These are phyloP conservation scores for Pseudisothecium myosuroides DNA, from an alignment of 225 moss, liverwort and hornwort genomes.

Conservation along the genomic window DNA sequence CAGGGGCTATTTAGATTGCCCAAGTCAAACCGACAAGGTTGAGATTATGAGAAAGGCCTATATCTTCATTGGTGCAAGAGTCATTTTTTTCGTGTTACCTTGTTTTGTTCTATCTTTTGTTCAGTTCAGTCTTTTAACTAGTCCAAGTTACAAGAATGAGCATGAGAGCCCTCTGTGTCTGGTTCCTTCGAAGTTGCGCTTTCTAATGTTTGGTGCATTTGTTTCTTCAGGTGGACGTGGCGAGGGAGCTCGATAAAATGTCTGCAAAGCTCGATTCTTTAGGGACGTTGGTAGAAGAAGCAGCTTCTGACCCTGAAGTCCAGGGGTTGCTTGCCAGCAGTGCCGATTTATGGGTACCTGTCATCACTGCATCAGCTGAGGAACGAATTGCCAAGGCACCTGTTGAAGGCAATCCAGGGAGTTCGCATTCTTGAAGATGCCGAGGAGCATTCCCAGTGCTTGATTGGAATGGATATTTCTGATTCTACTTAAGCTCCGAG, in stretches of 20 bases:
- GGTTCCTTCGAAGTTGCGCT: neutral
- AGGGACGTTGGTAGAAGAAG: slow-evolving; percentile 50
- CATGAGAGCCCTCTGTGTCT: neutral
- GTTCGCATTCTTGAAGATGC: neutral
- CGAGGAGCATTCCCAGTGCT: neutral
- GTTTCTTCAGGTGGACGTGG: slow-evolving; percentile 42
- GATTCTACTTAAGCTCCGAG: neutral
- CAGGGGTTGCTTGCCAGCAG: slow-evolving; percentile 46
- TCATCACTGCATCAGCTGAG: slow-evolving; percentile 70
- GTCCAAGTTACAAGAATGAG: neutral
- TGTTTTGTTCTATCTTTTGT: neutral
- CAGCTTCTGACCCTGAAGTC: slow-evolving; percentile 54
- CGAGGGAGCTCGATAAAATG: slow-evolving; percentile 61
- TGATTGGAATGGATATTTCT: neutral
- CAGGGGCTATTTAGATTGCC: neutral
- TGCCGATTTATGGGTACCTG: slow-evolving; percentile 73
- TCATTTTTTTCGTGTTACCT: neutral
- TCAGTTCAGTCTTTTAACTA: neutral
- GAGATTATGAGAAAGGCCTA: neutral
- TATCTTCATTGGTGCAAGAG: too few species aligned
- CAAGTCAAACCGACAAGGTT: neutral
- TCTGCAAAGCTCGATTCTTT: slow-evolving; percentile 73
- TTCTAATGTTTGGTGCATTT: neutral
- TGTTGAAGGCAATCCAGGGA: neutral
- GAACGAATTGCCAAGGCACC: slow-evolving; percentile 51